Evolutionary conservation across 1,139 yeast species (phyloP).

Genomic region (Pneumocystis sp.): DNA sequence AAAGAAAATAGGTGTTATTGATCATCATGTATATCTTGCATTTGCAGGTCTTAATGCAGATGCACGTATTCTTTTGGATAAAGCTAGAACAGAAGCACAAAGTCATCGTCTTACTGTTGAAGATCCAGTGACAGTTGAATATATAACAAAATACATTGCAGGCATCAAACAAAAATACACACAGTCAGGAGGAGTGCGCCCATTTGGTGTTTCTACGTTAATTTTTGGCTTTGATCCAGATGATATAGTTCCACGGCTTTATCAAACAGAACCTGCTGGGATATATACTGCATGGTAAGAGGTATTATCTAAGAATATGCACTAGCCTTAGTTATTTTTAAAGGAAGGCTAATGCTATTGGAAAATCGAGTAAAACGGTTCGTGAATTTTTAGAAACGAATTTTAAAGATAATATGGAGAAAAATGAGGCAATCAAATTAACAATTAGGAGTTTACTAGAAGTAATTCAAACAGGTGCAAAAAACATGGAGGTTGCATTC

Average conservation of each 20-base stretch:
- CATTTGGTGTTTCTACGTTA: constrained; percentile 86
- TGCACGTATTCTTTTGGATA: constrained; percentile 85
- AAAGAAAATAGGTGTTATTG: constrained; percentile 79
- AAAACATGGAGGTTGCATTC: constrained; percentile 83
- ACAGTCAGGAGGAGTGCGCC: constrained; percentile 96
- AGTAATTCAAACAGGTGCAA: constrained; percentile 96
- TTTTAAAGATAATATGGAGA: constrained; percentile 56
- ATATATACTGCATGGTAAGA: constrained; percentile 82
- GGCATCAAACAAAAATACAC: constrained; percentile 95
- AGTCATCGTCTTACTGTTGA: constrained; percentile 88
- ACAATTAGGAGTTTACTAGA: constrained; percentile 79
- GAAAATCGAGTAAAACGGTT: constrained; percentile 87
- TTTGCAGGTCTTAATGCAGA: constrained; percentile 98
- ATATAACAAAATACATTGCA: constrained; percentile 84
- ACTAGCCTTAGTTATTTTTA: background rate
- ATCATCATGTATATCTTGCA: constrained; percentile 78
- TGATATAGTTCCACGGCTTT: constrained; percentile 65
- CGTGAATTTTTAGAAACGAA: constrained; percentile 90
- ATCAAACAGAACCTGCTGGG: constrained; percentile 95
- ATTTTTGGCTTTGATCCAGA: constrained; percentile 91
- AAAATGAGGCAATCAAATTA: constrained; percentile 62
- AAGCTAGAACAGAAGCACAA: constrained; percentile 94
- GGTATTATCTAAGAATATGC: background rate
- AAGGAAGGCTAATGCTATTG: constrained; percentile 82
- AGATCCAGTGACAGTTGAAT: constrained; percentile 85